Base-by-base conservation (phyloP, 495 filamentous ascomycete species). In the Penicillium daleae region DNA sequence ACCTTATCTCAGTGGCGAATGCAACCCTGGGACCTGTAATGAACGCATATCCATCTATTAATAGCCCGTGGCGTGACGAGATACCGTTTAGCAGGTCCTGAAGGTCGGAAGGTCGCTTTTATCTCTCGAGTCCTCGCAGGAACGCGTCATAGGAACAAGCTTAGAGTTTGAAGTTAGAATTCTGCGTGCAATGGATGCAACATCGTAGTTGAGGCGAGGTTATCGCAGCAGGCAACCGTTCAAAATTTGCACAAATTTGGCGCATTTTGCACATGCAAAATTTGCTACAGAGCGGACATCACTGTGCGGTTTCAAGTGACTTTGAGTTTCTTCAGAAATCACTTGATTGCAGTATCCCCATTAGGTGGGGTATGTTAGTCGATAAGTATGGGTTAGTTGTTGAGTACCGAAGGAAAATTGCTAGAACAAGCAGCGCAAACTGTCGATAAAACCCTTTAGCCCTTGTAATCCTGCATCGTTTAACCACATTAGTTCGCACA, bases 1-100 rank as follows among this genome's bases (percentile, higher is more conserved):
- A 61, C 63, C 42, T 62, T 56, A 62, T 49, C 50, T 44, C 19
- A 2, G 59, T 66, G 63, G 63, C 63, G 58, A 66, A 66, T 63
- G 51, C 64, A 56, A 62, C 60, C 35, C 37, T n/a, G 33, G 6
- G 24, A 27, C 51, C 39, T 60, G 50, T 33, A 44, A 48, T 29
- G 40, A 52, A 40, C 39, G 44, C 53, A 31, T 33, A 52, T 12
- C 19, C 26, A 22, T 42, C 59, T 62, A 66, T 62, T 62, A 62
- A 59, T 62, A 62, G 59, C 13, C 8, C 0, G n/a, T 39, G 55
- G 29, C 17, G 33, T 58, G 22, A 6, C 33, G 7, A 49, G 24
- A n/a, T 31, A 15, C 49, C 49, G 2, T 22, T 59, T 55, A 59
- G 10, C 22, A 39, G 37, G 29, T 17, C 37, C 13, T 10, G 54